Evolutionary conservation across 139 green algal genomes (phyloP), one percentile per base, ranked within the genome.

Genomic region (Auxenochlorella protothecoides): DNA sequence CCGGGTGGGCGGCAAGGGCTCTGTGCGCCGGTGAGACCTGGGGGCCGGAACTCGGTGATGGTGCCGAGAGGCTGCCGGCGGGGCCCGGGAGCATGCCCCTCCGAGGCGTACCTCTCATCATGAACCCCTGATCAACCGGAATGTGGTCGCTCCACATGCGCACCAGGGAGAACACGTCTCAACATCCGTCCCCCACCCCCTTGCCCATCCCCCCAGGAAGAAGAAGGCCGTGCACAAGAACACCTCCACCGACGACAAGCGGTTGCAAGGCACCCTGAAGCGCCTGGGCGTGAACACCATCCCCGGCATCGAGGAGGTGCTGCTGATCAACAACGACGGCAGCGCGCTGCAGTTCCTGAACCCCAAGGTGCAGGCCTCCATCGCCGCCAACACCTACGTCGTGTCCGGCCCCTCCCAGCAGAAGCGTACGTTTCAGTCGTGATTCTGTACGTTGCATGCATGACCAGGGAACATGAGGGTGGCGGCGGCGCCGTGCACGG

Each of bases 201-300:
- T 44, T 44, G 27, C 27, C 27, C 27, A 44, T 44, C 27, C 71
- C 27, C 27, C 27, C 27, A 98, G 95, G 65, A 99, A 99, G 92
- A 97, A 98, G 83, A 98, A 99, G 85, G 90, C 90, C 4, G 89
- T 96, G 66, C 95, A 98, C 88, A 98, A 98, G 84, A 92, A 92
- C 7, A 92, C 87, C 5, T 84, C 85, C 56, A 97, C 91, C 55
- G 94, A 98, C 79, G 95, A 99, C 84, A 99, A 98, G 86, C 83
- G 89, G 64, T 83, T 99, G 60, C 73, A 99, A 78, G 92, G 83
- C 85, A 96, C 91, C 2, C 86, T 99, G 4, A 99, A 99, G 86
- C 83, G 93, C 51, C 80, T 98, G 56, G 94, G 93, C n/a, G 93
- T 99, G 66, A 99, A 97, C 85, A 95, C 90, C 72, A 98, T 99